Conservation (phyloP, 2,329 filamentous ascomycete species). For the Macrophomina tecta region DNA sequence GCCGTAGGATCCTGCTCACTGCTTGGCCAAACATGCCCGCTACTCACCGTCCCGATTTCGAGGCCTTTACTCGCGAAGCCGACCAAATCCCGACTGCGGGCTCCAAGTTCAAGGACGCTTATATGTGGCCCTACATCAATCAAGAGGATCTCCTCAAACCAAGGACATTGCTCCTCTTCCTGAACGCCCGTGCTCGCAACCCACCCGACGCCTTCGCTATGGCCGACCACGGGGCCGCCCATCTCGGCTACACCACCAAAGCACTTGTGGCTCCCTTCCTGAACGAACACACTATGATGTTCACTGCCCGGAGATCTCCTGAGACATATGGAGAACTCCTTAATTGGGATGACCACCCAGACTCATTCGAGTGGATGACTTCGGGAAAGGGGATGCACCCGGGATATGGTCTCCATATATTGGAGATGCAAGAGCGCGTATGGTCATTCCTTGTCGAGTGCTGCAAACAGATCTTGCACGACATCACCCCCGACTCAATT, state of each 20-base stretch:
- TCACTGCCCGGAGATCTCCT: slow-evolving; percentile 38
- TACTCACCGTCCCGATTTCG: slow-evolving; percentile 60
- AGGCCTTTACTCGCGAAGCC: slow-evolving; percentile 36
- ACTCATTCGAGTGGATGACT: slow-evolving; percentile 48
- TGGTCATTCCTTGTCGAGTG: slow-evolving; percentile 58
- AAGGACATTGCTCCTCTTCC: slow-evolving; percentile 55
- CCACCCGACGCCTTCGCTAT: slow-evolving; percentile 55
- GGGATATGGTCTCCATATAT: slow-evolving; percentile 56
- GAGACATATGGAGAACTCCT: slow-evolving; percentile 47
- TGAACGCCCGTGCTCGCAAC: slow-evolving; percentile 60
- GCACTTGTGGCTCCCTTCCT: slow-evolving; percentile 38
- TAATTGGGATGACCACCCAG: slow-evolving; percentile 43
- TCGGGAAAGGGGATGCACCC: slow-evolving; percentile 48
- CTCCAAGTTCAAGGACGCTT: slow-evolving; percentile 38
- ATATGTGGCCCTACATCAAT: slow-evolving; percentile 63
- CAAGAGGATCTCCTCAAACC: slow-evolving; percentile 59
- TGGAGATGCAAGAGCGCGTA: slow-evolving; percentile 59
- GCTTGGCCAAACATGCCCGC: slow-evolving; percentile 59
- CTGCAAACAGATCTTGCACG: slow-evolving; percentile 58
- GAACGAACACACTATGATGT: slow-evolving; percentile 43
- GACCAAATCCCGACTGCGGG: slow-evolving; percentile 12
- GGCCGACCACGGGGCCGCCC: slow-evolving; percentile 49
- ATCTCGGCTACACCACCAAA: slow-evolving; percentile 38
- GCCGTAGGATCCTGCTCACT: slow-evolving; percentile 53
- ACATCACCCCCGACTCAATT: slow-evolving; percentile 48